Evolutionary conservation across 2,329 filamentous ascomycete genomes (phyloP).

Genomic region (Fusarium sp.): DNA sequence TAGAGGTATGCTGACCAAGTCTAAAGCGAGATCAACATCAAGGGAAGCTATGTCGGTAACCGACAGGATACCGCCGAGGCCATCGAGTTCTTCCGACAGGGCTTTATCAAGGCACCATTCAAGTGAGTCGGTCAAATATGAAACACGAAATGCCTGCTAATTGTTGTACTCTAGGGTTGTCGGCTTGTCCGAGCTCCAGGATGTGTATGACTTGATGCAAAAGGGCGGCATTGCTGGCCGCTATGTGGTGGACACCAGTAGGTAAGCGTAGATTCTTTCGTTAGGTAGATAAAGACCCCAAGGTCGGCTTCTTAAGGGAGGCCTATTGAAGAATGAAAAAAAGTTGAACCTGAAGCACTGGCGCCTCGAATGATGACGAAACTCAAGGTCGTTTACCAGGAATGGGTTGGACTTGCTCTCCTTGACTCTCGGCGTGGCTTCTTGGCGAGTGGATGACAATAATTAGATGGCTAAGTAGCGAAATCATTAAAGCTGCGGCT

Average conservation of each 20-base stretch:
- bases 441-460: background rate
- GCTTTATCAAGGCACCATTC: slow-evolving; percentile 85
- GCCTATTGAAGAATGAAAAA: background rate
- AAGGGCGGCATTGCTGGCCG: slow-evolving; percentile 76
- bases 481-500: background rate
- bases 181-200: slow-evolving; percentile 79
- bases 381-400: background rate
- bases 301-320: background rate
- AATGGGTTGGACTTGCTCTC: background rate
- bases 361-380: background rate
- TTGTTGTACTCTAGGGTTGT: slow-evolving; percentile 59
- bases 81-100: slow-evolving; percentile 84
- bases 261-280: slow-evolving; percentile 50
- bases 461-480: background rate
- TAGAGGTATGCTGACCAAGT: background rate
- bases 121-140: slow-evolving; percentile 56
- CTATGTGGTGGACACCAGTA: slow-evolving; percentile 79
- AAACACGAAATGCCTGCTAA: background rate
- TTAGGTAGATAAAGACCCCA: background rate
- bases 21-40: slow-evolving; percentile 83
- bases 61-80: slow-evolving; percentile 86
- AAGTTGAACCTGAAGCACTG: background rate
- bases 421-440: background rate
- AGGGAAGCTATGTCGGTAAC: slow-evolving; percentile 91
- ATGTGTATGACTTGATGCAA: slow-evolving; percentile 79